Evolutionary conservation across 1,284 basidiomycete species (phyloP), one percentile per base, ranked within the genome.

Genomic region (Termitomyces sp.): DNA sequence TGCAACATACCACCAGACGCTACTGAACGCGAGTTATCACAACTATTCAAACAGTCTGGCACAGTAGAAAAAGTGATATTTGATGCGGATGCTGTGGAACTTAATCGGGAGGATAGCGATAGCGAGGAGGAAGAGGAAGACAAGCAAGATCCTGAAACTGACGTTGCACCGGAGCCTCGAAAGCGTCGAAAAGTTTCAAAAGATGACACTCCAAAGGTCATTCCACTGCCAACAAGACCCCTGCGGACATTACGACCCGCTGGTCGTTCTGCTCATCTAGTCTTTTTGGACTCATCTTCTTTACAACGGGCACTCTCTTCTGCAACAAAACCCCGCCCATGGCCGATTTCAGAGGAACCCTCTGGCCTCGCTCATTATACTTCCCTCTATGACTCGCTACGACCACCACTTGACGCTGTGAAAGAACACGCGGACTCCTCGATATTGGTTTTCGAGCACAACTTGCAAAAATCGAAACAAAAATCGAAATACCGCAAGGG

Each of bases 1-100:
- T 88, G 88, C 53, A 94, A 96, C 63, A 70, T 93, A 3, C 92
- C 93, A 1, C 83, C 89, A 47, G 91, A 94, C 66, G 82, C 89
- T 3, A 89, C 88, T 0, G 86, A 89, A 59, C 77, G 87, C 45
- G 88, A 91, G 63, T 68, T 94, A 1, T 72, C 81, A 3, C 68
- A 81, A 1, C 73, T 94, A 18, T 93, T 93, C 74, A 85, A 84
- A 61, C 64, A 74, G 13, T 82, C 77, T 55, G 93, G 92, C 14
- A 85, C 84, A 0, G 77, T 94, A 11, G 92, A 95, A 68, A 76
- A 73, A 50, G 82, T 93, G 2, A 63, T 82, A 1, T 86, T 92
- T 62, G 79, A 81, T 58, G 65, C 72, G 40, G 73, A 78, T 56
- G 61, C 67, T 28, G 66, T 69, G 11, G 70, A 70, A n/a, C 60